Evolutionary conservation across 192 early-diverging fungal genomes (phyloP), one percentile per base, ranked within the genome.

Genomic region (Coemansia reversa): DNA sequence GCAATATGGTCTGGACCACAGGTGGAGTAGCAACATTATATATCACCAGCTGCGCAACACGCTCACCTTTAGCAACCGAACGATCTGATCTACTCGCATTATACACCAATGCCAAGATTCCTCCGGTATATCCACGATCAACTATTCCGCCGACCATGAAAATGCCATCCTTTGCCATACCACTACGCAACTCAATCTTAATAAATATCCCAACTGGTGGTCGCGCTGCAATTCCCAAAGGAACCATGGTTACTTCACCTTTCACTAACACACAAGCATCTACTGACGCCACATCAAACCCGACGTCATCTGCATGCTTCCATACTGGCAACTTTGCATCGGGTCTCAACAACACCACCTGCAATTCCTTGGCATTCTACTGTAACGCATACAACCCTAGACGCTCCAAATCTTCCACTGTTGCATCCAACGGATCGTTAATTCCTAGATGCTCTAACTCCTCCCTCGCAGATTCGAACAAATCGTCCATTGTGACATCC

Each of bases 91-190:
- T n/a, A 20, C 62, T n/a, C 0, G 16, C 28, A 14, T 63, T 53
- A 9, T 53, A 63, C 35, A 54, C 29, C 32, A 54, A 55, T 20
- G 23, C 50, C 20, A 27, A 42, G 2, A 63, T 35, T 16, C 39
- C 50, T 4, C 62, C 29, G 1, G 29, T 28, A 14, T 42, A 54
- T 30, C 28, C 28, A 0, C 18, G 3, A 35, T 63, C 50, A 0
- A 63, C 33, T 25, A 63, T 16, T 3, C 62, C 51, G 0, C 23
- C 29, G 6, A 63, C 9, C 0, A 63, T 32, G 11, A 35, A 32
- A 22, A 52, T 42, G 23, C 62, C 62, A 5, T 53, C 8, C 22
- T n/a, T 25, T 6, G 62, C 51, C 23, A 63, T 14, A 0, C 51
- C 24, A 14, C 51, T 63, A n/a, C n/a, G 3, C 18, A 2, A 51